Conservation (phyloP, 192 early-diverging fungal species). For the Funneliformis mosseae region DNA sequence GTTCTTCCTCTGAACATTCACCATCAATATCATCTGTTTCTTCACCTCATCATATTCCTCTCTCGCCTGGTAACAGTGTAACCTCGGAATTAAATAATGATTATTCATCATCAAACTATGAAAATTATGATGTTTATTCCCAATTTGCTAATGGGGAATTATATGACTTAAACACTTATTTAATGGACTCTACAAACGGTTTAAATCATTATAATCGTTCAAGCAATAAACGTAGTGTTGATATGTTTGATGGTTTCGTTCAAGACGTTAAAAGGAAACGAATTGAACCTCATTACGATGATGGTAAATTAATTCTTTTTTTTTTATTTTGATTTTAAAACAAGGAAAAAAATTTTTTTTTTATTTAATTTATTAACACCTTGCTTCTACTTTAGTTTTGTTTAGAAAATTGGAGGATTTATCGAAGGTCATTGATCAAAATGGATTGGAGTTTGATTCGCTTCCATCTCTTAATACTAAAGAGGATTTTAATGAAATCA, state of each 20-base stretch:
- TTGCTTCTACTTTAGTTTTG: neutral
- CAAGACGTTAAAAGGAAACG: slow-evolving; percentile 42
- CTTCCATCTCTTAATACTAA: neutral
- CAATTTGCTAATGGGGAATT: neutral
- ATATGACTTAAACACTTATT: neutral
- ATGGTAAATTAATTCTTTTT: slow-evolving; percentile 33
- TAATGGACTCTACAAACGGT: neutral
- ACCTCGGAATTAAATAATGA: neutral
- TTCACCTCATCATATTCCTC: slow-evolving; percentile 35
- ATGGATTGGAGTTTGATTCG: neutral
- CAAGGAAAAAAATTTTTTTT: neutral
- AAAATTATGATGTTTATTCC: neutral
- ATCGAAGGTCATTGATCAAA: neutral
- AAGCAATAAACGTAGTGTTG: slow-evolving; percentile 34
- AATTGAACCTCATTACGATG: slow-evolving; percentile 38
- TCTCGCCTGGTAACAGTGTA: slow-evolving; percentile 12
- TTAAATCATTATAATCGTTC: neutral
- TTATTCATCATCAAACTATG: neutral
- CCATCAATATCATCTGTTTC: slow-evolving; percentile 7
- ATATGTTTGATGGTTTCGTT: slow-evolving; percentile 37
- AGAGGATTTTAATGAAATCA: slow-evolving; percentile 12
- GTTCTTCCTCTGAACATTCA: slow-evolving; percentile 39
- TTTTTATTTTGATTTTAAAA: neutral
- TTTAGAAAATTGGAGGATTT: neutral
- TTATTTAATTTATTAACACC: neutral